Evolutionary conservation across 768 basidiomycete genomes (phyloP), one percentile per base, ranked within the genome.

Genomic region (Lactarius deliciosus): DNA sequence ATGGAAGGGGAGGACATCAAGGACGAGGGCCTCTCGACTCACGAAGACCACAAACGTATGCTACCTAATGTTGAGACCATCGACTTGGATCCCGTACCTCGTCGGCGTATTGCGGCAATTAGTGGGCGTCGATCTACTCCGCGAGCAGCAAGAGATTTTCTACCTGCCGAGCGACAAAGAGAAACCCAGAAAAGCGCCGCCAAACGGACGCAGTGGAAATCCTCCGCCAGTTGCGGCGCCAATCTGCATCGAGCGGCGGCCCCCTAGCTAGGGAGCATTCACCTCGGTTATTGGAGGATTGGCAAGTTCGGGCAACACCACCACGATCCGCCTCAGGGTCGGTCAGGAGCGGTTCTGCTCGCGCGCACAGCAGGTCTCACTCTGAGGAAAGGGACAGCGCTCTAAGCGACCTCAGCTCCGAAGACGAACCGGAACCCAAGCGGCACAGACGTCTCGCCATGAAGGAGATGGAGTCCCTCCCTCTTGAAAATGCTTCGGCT

Each of bases 61-160:
- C 76, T 85, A 40, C 75, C 75, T n/a, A 72, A 77, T 65, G 76
- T 88, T 55, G 83, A 85, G 65, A 73, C 79, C 1, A 74, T 85
- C 61, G 80, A 81, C 54, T 80, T 89, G 57, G 79, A 80, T 64
- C 75, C 75, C 80, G 0, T 82, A 86, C 68, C 76, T 89, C 5
- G 76, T 89, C 53, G 82, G 85, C 58, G 76, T 82, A 38, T 74
- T 90, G 53, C 80, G 86, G 43, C 81, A 85, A 60, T 78, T 90
- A 40, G 86, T 88, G 20, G 87, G 88, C 11, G 78, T 86, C 18
- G 87, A 89, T 65, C 78, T 89, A 57, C 75, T 88, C 57, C 83
- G 85, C 15, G 87, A 89, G 68, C 81, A 84, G 50, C 81, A 83
- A 56, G 88, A 89, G 68, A 81, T 89, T 3, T 88, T 80, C 72